These are phyloP conservation scores for Osmanthus fragrans DNA, from an alignment of 257 asterid species.

Conservation along the genomic window DNA sequence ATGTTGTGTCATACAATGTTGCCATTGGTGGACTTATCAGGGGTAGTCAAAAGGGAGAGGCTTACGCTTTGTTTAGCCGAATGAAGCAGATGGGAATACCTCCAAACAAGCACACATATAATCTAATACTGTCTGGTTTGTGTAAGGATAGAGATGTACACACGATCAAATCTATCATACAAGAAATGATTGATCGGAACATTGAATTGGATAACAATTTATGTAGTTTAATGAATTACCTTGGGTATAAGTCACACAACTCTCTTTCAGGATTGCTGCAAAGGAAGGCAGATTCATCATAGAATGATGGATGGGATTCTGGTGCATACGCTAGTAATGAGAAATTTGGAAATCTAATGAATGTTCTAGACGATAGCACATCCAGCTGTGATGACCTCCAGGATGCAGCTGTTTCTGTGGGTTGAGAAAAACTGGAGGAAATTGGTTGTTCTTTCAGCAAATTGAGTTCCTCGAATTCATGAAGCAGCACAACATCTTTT, in stretches of 20 bases:
- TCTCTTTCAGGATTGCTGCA: conserved; percentile 41
- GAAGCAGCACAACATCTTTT: not conserved
- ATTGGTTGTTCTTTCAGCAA: not conserved
- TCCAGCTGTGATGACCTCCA: not conserved
- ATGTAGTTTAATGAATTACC: conserved; percentile 31
- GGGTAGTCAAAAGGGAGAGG: conserved; percentile 48
- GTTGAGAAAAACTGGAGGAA: not conserved
- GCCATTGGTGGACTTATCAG: conserved; percentile 54
- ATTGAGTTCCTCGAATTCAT: not conserved
- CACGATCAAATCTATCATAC: conserved; percentile 42
- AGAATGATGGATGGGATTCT: not conserved
- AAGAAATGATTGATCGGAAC: conserved; percentile 50
- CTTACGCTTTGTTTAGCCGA: conserved; percentile 47
- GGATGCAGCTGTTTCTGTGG: not conserved
- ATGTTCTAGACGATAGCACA: not conserved
- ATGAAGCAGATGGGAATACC: conserved; percentile 56
- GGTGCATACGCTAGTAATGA: not conserved
- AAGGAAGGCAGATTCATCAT: not conserved
- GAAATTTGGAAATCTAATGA: not conserved
- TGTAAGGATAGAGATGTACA: conserved; percentile 46
- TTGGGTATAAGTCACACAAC: conserved; percentile 25
- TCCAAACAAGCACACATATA: conserved; percentile 50
- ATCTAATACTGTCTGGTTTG: conserved; percentile 47
- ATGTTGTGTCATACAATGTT: conserved; percentile 55
- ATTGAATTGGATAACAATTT: conserved; percentile 40